Base-by-base conservation (phyloP, 139 green algal genomes). In the Coelastrella sp. region DNA sequence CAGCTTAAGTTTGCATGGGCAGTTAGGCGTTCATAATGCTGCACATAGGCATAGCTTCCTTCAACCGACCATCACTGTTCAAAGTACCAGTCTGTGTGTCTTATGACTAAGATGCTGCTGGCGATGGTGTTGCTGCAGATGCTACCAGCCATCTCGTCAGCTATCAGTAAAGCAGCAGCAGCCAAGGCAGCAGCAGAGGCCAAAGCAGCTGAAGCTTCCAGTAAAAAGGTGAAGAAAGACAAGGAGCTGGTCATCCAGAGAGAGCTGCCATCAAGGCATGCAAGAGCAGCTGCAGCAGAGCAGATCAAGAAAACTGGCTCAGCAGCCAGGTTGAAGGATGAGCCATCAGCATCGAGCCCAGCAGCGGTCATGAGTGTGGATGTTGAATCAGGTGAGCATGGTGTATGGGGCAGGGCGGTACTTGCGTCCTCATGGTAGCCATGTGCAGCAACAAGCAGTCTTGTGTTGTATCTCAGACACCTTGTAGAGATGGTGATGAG, bases 301-400 rank as follows among this genome's bases (percentile, higher is more conserved):
- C 77, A 87, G 67, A 81, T 81, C 59, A 25, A 57, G 40, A 82
- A 35, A 78, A 90, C 72, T 37, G 88, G 48, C 83, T 86, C 34
- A 40, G 11, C 23, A 79, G 88, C 27, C 30, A 21, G 5, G 4
- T 60, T 37, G 62, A 45, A 21, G 34, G 53, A 51, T 1, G 60
- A 74, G 30, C 48, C n/a, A 13, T 34, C 60, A 15, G 60, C 27
- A 34, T 53, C 37, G 7, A 60, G 40, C 5, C n/a, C 35, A 8
- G 50, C 27, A 8, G 74, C 32, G 9, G 43, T 43, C 21, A 15
- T 48, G 4, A 34, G 43, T 2, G 41, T 21, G 1, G 59, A 84
- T 38, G 35, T 67, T 5, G 73, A 81, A 34, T 48, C 50, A 67
- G 73, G 73, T 81, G 73, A 25, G 73, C n/a, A n/a, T n/a, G n/a